Percentiles rank a stretch among this genome's conserved stretches.
Evolutionary conservation across 169 alveolate species (phyloP).

Genomic region (Eimeria necatrix): DNA sequence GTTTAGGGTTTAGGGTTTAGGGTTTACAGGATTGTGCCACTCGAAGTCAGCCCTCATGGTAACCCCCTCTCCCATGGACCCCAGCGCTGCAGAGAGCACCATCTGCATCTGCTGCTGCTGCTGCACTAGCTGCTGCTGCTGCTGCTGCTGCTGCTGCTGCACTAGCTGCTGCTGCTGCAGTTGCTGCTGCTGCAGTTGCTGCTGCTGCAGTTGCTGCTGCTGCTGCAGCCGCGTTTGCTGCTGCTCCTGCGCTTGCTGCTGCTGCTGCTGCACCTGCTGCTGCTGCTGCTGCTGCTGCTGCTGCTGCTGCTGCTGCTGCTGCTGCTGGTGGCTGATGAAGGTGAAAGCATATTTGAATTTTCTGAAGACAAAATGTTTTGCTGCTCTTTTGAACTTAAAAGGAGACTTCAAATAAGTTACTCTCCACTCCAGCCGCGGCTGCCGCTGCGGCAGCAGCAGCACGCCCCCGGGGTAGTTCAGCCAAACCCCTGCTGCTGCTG

Average conservation of each 20-base stretch:
- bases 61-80: slow-evolving; percentile 47
- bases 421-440: slow-evolving; percentile 76
- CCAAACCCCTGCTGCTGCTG: background rate
- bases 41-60: slow-evolving; percentile 49
- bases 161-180: no score
- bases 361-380: slow-evolving; percentile 75
- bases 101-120: slow-evolving; percentile 29
- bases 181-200: no score
- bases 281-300: no score
- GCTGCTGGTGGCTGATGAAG: background rate
- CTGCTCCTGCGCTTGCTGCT: no score
- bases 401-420: slow-evolving; percentile 75
- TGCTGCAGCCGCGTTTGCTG: no score
- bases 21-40: slow-evolving; percentile 66
- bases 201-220: no score
- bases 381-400: slow-evolving; percentile 42
- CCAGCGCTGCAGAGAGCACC: slow-evolving; percentile 57
- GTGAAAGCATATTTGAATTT: slow-evolving; percentile 67
- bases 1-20: slow-evolving; percentile 2
- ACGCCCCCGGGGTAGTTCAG: background rate
- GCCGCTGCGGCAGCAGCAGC: slow-evolving; percentile 66
- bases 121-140: no score
- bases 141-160: no score
- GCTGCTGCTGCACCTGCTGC: no score
- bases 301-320: no score